Base-by-base conservation (phyloP, 1,139 yeast species). In the Suhomyces taliae region DNA sequence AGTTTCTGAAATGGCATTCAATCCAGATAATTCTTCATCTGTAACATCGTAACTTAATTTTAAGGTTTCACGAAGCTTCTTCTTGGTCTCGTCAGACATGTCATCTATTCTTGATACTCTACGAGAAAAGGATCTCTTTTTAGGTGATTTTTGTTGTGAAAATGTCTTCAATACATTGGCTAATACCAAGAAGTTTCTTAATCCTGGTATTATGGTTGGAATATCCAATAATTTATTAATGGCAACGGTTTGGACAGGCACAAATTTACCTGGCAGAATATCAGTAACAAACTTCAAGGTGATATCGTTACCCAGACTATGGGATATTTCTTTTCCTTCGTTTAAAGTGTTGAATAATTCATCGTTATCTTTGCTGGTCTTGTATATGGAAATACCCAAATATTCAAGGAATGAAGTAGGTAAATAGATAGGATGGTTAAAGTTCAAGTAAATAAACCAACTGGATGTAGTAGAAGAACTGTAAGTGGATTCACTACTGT, bases 21-120 rank as follows among this genome's bases (percentile, higher is more conserved):
- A 59, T 7, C 73, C 70, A 38, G 70, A 54, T 10, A 74, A 58
- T 51, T 74, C 77, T 49, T 72, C 77, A 47, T 73, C 76, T 0
- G 74, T 66, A 7, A 69, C 71, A 47, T 70, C 72, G 36, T 63
- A 61, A 0, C 75, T 59, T 26, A 74, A 56, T 47, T 69, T 70
- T 34, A 74, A 61, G 0, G 77, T 62, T 37, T 70, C 70, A 38
- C 67, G 69, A 33, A 74, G 59, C 48, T 64, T 70, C 39, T 61
- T 59, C 44, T 62, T 67, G 6, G 58, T 55, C 40, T 67, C 69
- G 24, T 52, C 58, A 4, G 56, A 52, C 34, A 57, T 44, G 29
- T 53, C 61, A 12, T 37, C 49, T 12, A 47, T 46, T 34, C 44
- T 49, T 6, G 52, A 49, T 7, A 46, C 50, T 41, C 53, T 45